phyloP scores from a whole-genome alignment of 805 yeast species.

The Starmerella asiatica region DNA sequence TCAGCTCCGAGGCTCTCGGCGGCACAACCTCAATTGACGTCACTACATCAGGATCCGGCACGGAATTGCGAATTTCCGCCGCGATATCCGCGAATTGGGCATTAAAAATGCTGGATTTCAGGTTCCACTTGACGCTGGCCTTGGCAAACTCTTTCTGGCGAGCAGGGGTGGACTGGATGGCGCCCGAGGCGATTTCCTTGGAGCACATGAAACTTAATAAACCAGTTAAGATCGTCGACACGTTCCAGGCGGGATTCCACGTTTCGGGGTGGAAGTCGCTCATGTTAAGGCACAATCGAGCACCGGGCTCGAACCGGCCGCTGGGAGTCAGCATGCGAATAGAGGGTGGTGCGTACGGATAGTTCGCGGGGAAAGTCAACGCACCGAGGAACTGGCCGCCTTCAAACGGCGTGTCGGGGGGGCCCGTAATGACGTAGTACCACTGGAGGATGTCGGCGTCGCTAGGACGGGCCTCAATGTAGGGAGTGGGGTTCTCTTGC shows the following conservation, averaged over 20 bases:
- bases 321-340: slow-evolving; percentile 82
- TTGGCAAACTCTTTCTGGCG: slow-evolving; percentile 43
- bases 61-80: slow-evolving; percentile 16
- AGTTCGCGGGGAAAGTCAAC: slow-evolving; percentile 70
- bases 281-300: slow-evolving; percentile 70
- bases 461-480: slow-evolving; percentile 67
- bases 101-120: slow-evolving; percentile 34
- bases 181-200: slow-evolving; percentile 66
- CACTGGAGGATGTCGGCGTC: slow-evolving; percentile 82
- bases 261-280: slow-evolving; percentile 82
- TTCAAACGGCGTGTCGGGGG: slow-evolving; percentile 75
- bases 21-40: slow-evolving; percentile 14
- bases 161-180: slow-evolving; percentile 47
- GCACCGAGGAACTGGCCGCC: slow-evolving; percentile 33
- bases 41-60: slow-evolving; percentile 8
- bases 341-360: slow-evolving; percentile 86
- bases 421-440: slow-evolving; percentile 89
- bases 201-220: slow-evolving; percentile 80
- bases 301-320: slow-evolving; percentile 68
- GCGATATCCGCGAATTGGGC: slow-evolving; percentile 59
- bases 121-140: slow-evolving; percentile 50
- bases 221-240: slow-evolving; percentile 72
- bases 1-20: slow-evolving; percentile 14
- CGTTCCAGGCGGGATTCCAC: slow-evolving; percentile 94
- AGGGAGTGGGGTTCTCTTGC: slow-evolving; percentile 72